Conservation (phyloP, 768 basidiomycete genomes). For the Boletus speciosus region DNA sequence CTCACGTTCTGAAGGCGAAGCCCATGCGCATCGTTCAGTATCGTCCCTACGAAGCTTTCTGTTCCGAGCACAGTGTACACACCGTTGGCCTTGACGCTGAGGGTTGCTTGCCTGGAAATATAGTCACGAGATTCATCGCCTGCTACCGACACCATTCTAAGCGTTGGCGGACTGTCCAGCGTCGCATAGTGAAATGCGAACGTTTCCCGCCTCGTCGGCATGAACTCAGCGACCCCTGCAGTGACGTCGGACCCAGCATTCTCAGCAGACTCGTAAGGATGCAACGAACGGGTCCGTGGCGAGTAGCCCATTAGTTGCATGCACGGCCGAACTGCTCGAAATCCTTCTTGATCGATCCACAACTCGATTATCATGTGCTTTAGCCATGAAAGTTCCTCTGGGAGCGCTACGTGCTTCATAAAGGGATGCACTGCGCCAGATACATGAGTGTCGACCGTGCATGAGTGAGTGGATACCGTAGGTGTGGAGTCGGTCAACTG, state of each 20-base stretch:
- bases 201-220: conserved; percentile 51
- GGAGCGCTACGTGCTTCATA: conserved; percentile 26
- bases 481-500: conserved; percentile 10
- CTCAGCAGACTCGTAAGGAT: conserved; percentile 26
- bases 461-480: conserved; percentile 4
- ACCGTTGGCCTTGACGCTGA: conserved; percentile 66
- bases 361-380: conserved; percentile 53
- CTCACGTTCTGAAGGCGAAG: conserved; percentile 32
- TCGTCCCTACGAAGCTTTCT: conserved; percentile 40
- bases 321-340: conserved; percentile 56
- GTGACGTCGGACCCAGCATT: conserved; percentile 32
- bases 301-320: conserved; percentile 59
- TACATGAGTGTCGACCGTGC: conserved; percentile 1
- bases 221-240: conserved; percentile 59
- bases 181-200: conserved; percentile 73
- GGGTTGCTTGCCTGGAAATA: conserved; percentile 69
- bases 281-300: conserved; percentile 28
- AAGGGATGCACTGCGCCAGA: conserved; percentile 6
- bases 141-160: conserved; percentile 65
- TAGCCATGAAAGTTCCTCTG: conserved; percentile 49
- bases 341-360: conserved; percentile 83
- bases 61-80: conserved; percentile 71
- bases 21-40: conserved; percentile 18
- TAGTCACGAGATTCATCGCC: conserved; percentile 70
- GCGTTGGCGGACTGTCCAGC: conserved; percentile 62